Evolutionary conservation across 176 grass and related monocot species (phyloP).

Genomic region (Lolium multiflorum): DNA sequence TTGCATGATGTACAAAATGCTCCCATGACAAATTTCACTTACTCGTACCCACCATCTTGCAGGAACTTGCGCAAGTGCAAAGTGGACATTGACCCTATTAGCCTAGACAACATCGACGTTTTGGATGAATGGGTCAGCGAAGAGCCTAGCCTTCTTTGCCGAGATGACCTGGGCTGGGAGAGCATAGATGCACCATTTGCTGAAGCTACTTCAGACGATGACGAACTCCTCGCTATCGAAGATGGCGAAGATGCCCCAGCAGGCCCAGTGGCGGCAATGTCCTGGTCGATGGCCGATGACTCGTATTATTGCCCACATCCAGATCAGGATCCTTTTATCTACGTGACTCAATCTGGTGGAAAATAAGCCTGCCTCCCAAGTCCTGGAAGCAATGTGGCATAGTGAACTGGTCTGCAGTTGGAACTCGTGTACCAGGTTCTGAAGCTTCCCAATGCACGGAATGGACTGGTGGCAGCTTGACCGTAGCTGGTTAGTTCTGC

Average conservation of each 20-base stretch:
- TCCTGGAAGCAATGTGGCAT: background rate
- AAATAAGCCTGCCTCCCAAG: background rate
- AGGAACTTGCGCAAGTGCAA: constrained; percentile 43
- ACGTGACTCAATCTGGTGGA: constrained; percentile 39
- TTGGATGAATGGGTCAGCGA: constrained; percentile 65
- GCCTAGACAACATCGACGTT: constrained; percentile 55
- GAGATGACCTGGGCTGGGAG: constrained; percentile 61
- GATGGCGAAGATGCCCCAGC: constrained; percentile 23
- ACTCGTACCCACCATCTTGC: background rate
- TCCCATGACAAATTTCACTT: background rate
- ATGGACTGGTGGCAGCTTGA: background rate
- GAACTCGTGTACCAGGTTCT: background rate
- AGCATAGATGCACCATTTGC: constrained; percentile 53
- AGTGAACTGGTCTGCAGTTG: background rate
- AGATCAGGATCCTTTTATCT: constrained; percentile 51
- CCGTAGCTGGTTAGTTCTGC: background rate
- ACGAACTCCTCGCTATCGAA: constrained; percentile 31
- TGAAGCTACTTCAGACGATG: constrained; percentile 32
- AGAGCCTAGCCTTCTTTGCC: constrained; percentile 55
- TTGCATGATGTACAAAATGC: background rate
- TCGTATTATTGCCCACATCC: constrained; percentile 43
- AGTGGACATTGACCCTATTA: constrained; percentile 49
- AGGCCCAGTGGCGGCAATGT: background rate
- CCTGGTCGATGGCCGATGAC: constrained; percentile 29
- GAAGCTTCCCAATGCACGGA: background rate